Base-by-base conservation (phyloP, 2,329 filamentous ascomycete species). In the Fusarium solani-melongenae region DNA sequence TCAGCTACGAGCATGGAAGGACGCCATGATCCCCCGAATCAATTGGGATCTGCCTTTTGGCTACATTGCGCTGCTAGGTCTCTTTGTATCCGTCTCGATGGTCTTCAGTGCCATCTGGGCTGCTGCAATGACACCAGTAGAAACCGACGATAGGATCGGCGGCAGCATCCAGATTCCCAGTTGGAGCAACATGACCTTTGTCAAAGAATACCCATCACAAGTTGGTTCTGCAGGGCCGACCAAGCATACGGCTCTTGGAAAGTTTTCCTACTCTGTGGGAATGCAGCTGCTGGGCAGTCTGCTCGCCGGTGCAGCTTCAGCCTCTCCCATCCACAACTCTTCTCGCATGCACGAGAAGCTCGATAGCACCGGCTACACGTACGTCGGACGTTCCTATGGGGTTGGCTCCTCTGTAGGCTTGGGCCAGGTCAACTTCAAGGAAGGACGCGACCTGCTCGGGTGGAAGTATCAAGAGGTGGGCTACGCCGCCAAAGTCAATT, bases 401-500 rank as follows among this genome's bases (percentile, higher is more conserved):
- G 58, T 77, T 5, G 78, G 79, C 9, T 57, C 78, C n/a, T 69
- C 76, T 4, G 70, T 74, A n/a, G 78, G 78, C 6, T 59, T 79
- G 11, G 63, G 64, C 9, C 22, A 63, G 6, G 57, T 68, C 3
- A 24, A 55, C n/a, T 67, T 58, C 6, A n/a, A 67, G 34, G 12
- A 61, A 1, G 70, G 72, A 12, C 64, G 57, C 7, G 41, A 38
- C 49, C 27, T 74, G 10, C 51, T 69, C n/a, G 51, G 58, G 10
- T 84, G 83, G 67, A 65, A 69, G 11, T 84, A 80, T 39, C 72
- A 80, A 56, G 82, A 84, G 58, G 36, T 70, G 27, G 81, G 82
- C 17, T 83, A 83, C 49, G 29, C 73, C 6, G 56, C 80, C 15
- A 73, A 77, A 10, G 80, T 82, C 8, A 75, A 69, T 2, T 84